Evolutionary conservation across 2,329 filamentous ascomycete genomes (phyloP).

Genomic region (Microthyrium microscopicum): DNA sequence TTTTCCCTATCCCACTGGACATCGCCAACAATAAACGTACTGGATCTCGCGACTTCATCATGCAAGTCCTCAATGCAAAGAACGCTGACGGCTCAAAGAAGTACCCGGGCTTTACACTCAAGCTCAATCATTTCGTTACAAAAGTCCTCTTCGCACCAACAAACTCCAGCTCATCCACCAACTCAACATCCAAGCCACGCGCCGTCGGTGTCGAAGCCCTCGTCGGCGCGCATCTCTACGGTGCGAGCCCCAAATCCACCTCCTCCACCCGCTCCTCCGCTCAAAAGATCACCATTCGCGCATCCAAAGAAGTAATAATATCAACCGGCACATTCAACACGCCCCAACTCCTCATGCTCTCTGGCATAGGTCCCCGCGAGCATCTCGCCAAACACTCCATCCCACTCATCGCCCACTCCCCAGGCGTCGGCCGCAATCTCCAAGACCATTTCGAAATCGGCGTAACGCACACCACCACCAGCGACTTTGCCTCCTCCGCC

Average conservation of each 20-base stretch:
- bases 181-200: constrained; percentile 6
- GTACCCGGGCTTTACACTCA: neutral
- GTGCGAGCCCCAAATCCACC: constrained; percentile 22
- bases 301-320: constrained; percentile 26
- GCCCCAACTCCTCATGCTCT: constrained; percentile 48
- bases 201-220: constrained; percentile 27
- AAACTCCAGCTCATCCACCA: too few relatives aligned
- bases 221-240: constrained; percentile 25
- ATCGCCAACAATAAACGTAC: neutral
- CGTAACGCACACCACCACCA: neutral
- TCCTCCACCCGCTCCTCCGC: constrained; percentile 23
- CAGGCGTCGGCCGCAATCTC: constrained; percentile 48
- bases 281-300: too few relatives aligned
- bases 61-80: neutral
- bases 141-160: constrained; percentile 30
- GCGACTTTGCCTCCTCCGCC: neutral
- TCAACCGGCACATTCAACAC: constrained; percentile 44
- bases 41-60: constrained; percentile 1
- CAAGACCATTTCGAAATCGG: constrained; percentile 29
- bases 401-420: constrained; percentile 11
- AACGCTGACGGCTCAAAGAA: neutral
- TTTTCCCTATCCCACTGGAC: neutral
- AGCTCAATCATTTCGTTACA: constrained; percentile 23
- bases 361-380: constrained; percentile 40
- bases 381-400: constrained; percentile 23